Evolutionary conservation across 139 green algal species (phyloP).

Genomic region (Chlamydomonas sp.): DNA sequence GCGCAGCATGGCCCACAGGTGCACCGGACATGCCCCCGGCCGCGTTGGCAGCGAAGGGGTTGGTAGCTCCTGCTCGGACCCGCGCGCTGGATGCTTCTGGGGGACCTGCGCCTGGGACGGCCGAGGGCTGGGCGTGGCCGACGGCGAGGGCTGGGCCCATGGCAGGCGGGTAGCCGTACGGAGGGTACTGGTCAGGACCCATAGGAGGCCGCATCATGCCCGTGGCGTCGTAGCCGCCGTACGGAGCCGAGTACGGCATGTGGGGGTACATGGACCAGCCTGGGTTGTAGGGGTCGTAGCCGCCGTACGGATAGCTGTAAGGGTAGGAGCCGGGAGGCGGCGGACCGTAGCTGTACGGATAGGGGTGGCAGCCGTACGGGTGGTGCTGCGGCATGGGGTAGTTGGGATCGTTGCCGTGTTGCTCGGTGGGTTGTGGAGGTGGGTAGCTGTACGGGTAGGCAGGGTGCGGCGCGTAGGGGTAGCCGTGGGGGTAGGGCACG

Average conservation of each 20-base stretch:
- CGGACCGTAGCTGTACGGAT: too few relatives aligned
- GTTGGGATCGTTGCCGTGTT: too few relatives aligned
- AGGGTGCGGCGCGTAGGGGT: slow-evolving; percentile 2
- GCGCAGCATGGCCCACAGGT: neutral
- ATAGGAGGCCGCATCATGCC: too few relatives aligned
- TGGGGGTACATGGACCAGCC: too few relatives aligned
- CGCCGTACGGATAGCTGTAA: neutral
- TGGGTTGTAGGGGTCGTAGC: neutral
- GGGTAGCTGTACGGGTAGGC: slow-evolving; percentile 19
- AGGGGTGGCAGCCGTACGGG: slow-evolving; percentile 1
- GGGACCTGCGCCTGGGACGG: neutral
- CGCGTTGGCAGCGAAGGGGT: neutral
- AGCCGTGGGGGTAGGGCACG: neutral
- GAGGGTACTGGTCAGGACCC: too few relatives aligned
- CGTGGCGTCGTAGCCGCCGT: too few relatives aligned
- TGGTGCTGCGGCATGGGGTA: neutral
- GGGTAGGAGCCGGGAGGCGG: neutral
- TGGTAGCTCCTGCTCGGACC: neutral
- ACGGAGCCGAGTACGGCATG: too few relatives aligned
- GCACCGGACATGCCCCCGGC: neutral
- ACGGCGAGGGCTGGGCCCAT: too few relatives aligned
- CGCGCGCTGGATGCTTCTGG: slow-evolving; percentile 18
- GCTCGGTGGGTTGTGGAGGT: neutral
- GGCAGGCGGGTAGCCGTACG: too few relatives aligned
- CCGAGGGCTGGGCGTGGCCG: too few relatives aligned